A percentile compares a stretch with the other conserved stretches of the same genome.
These are phyloP conservation scores for Pinus albicaulis DNA, from an alignment of 75 land plant genomes.

Conservation along the genomic window DNA sequence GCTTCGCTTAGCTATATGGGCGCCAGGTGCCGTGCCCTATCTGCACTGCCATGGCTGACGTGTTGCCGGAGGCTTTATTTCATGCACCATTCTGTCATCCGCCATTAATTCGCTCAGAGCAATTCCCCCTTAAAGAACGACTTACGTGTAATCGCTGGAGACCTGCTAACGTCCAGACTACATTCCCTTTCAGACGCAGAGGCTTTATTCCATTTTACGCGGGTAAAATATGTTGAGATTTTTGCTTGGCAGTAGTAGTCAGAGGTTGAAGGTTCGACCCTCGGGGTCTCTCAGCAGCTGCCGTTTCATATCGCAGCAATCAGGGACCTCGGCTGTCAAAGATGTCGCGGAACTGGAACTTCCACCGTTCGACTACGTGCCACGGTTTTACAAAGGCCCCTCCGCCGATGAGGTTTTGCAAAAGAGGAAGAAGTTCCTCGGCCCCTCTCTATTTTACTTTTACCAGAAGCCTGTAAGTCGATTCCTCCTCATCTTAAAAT, in stretches of 20 bases:
- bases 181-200: no score
- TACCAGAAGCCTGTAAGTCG: conserved; percentile 82
- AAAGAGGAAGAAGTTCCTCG: conserved; percentile 79
- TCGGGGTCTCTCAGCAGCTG: conserved; percentile 17
- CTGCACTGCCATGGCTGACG: no score
- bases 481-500: conserved; percentile 32
- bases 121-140: no score
- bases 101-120: no score
- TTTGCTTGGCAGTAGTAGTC: background rate
- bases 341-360: conserved; percentile 30
- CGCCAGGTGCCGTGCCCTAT: no score
- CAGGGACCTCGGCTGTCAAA: background rate
- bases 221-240: no score
- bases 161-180: no score
- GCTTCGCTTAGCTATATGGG: no score
- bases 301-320: background rate
- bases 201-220: no score
- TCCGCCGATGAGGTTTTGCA: conserved; percentile 64
- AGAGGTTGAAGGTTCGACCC: conserved; percentile 11
- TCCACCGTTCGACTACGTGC: conserved; percentile 76
- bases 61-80: no score
- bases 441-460: conserved; percentile 78
- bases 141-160: no score
- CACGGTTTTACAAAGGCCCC: conserved; percentile 73
- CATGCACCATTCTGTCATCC: no score